Evolutionary conservation across 1,139 yeast species (phyloP), one percentile per base, ranked within the genome.

Genomic region (Protomyces arabidopsidicola): DNA sequence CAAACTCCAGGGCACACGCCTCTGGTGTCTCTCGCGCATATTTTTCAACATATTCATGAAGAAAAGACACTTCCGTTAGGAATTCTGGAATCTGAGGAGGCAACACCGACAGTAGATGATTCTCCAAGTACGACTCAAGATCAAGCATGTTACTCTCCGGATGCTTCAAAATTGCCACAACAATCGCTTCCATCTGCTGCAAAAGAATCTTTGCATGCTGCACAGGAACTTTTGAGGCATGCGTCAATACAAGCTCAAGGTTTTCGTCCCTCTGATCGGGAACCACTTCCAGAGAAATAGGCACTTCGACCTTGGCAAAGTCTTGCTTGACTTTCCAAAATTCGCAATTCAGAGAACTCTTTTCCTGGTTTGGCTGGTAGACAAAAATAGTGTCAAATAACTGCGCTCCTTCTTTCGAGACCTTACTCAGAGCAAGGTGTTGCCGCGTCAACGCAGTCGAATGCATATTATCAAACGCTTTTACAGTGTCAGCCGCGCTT

Each of bases 341-440:
- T 14, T 42, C 18, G 22, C 48, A 12, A 10, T n/a, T 20, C 3
- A 60, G 51, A 20, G 16, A 34, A 8, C 16, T 14, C 10, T 42
- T 18, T 5, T 16, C 31, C 12, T 34, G 31, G 12, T 18, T 34
- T 42, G 39, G 65, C 52, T 69, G 71, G 36, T 45, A 68, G 16
- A 68, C 58, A 53, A 69, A 68, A 9, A 69, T 36, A 4, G 70
- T 57, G 42, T 69, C 70, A 52, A 60, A 68, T n/a, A 68, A 39
- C 12, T 53, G 54, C 6, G 18, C 16, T n/a, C 55, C 53, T 1
- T 35, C 42, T 16, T 52, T 5, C 2, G 57, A 65, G 20, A 56
- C 16, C 56, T 58, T 60, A 12, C 55, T 48, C 20, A 58, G 53
- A 10, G 67, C 57, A 20, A 69, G 60, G 50, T 68, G 67, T 56